phyloP scores from a whole-genome alignment of 1,284 basidiomycete species.

The Sporisorium iseilematis-ciliati region DNA sequence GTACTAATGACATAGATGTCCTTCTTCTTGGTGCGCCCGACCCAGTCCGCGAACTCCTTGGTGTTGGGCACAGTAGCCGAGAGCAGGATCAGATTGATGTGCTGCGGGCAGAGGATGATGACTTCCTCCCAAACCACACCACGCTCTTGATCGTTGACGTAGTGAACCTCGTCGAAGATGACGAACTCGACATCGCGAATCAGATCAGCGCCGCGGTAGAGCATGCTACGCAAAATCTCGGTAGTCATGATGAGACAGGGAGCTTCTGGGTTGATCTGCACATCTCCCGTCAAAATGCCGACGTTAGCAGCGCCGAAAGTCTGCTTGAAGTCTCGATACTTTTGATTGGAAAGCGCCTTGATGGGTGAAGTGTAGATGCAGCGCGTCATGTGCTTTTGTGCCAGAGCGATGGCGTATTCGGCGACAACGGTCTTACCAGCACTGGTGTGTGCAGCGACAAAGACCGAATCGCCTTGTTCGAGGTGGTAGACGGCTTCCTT shows the following conservation, averaged over 20 bases:
- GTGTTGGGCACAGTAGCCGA: slow-evolving; percentile 99
- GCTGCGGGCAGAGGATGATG: slow-evolving; percentile 77
- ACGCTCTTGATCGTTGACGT: slow-evolving; percentile 99
- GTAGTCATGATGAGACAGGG: slow-evolving; percentile 90
- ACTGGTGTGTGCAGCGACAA: slow-evolving; percentile 98
- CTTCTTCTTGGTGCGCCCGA: slow-evolving; percentile 98
- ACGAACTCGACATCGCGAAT: slow-evolving; percentile 99
- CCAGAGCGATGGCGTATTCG: slow-evolving; percentile 96
- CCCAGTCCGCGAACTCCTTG: slow-evolving; percentile 99
- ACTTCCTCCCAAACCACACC: slow-evolving; percentile 99
- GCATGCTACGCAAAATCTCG: slow-evolving; percentile 98
- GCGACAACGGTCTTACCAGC: slow-evolving; percentile 99
- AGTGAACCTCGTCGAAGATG: slow-evolving; percentile 99
- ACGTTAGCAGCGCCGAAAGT: slow-evolving; percentile 92
- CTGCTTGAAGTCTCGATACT: slow-evolving; percentile 98
- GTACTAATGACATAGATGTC: slow-evolving; percentile 99
- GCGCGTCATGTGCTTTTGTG: slow-evolving; percentile 97
- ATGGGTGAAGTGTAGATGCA: slow-evolving; percentile 99
- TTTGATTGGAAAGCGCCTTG: slow-evolving; percentile 98
- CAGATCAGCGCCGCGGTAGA: slow-evolving; percentile 83
- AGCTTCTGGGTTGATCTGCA: slow-evolving; percentile 98
- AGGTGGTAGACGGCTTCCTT: slow-evolving; percentile 98
- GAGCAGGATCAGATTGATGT: slow-evolving; percentile 76
- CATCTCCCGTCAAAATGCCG: slow-evolving; percentile 97
- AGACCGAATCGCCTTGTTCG: slow-evolving; percentile 96